These are phyloP conservation scores for Besnoitia besnoiti DNA, from an alignment of 169 alveolate genomes.

Conservation along the genomic window DNA sequence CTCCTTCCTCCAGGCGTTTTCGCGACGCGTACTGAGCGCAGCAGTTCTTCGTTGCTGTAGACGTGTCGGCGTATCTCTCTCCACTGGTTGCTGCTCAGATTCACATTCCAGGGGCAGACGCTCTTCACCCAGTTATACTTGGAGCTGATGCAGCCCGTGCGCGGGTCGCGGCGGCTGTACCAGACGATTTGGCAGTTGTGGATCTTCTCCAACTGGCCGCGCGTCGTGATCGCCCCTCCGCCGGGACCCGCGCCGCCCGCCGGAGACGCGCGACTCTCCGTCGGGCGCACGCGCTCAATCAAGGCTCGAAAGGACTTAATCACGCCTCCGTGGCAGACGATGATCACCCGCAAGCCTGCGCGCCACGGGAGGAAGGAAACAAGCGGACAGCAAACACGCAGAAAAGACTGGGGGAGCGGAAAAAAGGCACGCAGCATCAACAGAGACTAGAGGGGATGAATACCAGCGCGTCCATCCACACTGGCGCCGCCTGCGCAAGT, in stretches of 20 bases:
- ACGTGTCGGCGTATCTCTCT: slow-evolving; percentile 69
- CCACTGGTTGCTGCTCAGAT: slow-evolving; percentile 70
- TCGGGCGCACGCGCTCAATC: slow-evolving; percentile 66
- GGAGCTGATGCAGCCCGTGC: slow-evolving; percentile 67
- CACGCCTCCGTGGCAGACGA: slow-evolving; percentile 81
- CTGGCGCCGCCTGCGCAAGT: neutral
- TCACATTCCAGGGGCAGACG: slow-evolving; percentile 76
- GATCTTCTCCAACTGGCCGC: slow-evolving; percentile 62
- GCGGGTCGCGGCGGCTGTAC: slow-evolving; percentile 76
- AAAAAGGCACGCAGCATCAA: neutral
- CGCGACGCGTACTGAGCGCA: slow-evolving; percentile 59
- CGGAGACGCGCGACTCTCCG: slow-evolving; percentile 5
- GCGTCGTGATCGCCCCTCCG: neutral
- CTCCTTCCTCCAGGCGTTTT: neutral
- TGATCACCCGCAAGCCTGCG: slow-evolving; percentile 75
- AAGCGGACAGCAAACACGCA: neutral
- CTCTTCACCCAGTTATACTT: slow-evolving; percentile 74
- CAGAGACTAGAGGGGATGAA: neutral
- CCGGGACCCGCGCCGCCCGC: neutral
- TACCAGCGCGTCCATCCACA: neutral
- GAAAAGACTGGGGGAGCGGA: neutral
- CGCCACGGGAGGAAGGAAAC: neutral
- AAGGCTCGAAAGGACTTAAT: slow-evolving; percentile 76
- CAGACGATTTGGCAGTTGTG: slow-evolving; percentile 76
- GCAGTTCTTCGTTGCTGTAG: slow-evolving; percentile 73